A percentile compares a stretch with the other conserved stretches of the same genome.
Evolutionary conservation across 306 rosid species (phyloP).

Genomic region (Trichosanthes cucumerina): DNA sequence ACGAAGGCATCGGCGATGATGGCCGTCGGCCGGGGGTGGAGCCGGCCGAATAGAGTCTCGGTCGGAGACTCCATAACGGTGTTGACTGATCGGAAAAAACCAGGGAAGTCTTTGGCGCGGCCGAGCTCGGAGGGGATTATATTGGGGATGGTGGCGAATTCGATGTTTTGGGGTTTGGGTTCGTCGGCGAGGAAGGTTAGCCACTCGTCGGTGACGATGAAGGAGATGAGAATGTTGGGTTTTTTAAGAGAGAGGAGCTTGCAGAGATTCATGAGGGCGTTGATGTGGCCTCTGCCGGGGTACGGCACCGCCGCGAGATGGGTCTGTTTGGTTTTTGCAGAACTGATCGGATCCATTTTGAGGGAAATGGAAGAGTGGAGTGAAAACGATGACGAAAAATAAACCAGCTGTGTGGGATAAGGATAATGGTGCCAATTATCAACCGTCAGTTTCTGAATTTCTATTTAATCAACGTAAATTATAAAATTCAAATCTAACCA

Average conservation of each 20-base stretch:
- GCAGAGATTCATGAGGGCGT: slow-evolving; percentile 58
- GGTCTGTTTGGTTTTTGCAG: not conserved
- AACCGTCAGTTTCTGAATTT: too few species aligned
- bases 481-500: too few species aligned
- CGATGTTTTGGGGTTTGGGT: slow-evolving; percentile 23
- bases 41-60: not conserved
- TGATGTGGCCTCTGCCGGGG: slow-evolving; percentile 39
- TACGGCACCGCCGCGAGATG: slow-evolving; percentile 37
- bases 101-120: slow-evolving; percentile 4
- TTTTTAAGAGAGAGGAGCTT: slow-evolving; percentile 13
- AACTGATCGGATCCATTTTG: not conserved
- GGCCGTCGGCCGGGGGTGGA: not conserved
- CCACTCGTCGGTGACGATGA: slow-evolving; percentile 50
- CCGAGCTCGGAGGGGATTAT: slow-evolving; percentile 16
- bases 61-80: slow-evolving; percentile 13
- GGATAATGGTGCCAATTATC: too few species aligned
- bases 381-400: too few species aligned
- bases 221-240: slow-evolving; percentile 23
- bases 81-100: not conserved
- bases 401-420: too few species aligned
- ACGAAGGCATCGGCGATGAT: not conserved
- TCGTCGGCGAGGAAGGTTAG: slow-evolving; percentile 20
- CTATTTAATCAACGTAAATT: too few species aligned
- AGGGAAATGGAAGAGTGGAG: too few species aligned
- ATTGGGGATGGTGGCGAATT: slow-evolving; percentile 26